Percentiles rank a stretch among this genome's conserved stretches.
phyloP scores from a whole-genome alignment of 2,329 filamentous ascomycete species.

The Rugonectria rugulosa region DNA sequence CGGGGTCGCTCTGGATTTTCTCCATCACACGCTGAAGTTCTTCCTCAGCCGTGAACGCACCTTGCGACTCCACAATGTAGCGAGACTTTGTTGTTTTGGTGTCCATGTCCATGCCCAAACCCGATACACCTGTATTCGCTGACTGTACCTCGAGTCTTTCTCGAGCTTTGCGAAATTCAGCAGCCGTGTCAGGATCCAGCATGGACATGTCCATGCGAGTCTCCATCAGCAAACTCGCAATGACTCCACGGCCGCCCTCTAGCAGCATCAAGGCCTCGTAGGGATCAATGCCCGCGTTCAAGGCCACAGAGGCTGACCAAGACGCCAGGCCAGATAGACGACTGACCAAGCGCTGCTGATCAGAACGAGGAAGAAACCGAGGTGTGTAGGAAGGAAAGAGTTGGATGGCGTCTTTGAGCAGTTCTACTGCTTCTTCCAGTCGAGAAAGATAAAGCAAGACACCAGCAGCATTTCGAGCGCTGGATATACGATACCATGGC shows the following conservation, averaged over 20 bases:
- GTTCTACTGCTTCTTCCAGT: not conserved
- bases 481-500: too few relatives aligned
- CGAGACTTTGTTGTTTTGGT: too few relatives aligned
- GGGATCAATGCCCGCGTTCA: not conserved
- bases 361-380: not conserved
- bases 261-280: not conserved
- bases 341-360: not conserved
- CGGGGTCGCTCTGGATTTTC: not conserved
- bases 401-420: not conserved
- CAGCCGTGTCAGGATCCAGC: too few relatives aligned
- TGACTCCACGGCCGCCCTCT: slow-evolving; percentile 3
- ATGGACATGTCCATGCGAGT: too few relatives aligned
- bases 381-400: not conserved
- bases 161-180: too few relatives aligned
- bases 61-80: too few relatives aligned
- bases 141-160: too few relatives aligned
- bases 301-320: not conserved
- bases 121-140: too few relatives aligned
- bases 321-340: not conserved
- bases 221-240: not conserved
- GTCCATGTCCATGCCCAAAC: too few relatives aligned
- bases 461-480: too few relatives aligned
- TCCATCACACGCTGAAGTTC: not conserved
- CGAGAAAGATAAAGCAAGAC: too few relatives aligned
- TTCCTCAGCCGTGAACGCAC: too few relatives aligned